These are phyloP conservation scores for Corylus heterophylla DNA, from an alignment of 306 rosid genomes.

Conservation along the genomic window DNA sequence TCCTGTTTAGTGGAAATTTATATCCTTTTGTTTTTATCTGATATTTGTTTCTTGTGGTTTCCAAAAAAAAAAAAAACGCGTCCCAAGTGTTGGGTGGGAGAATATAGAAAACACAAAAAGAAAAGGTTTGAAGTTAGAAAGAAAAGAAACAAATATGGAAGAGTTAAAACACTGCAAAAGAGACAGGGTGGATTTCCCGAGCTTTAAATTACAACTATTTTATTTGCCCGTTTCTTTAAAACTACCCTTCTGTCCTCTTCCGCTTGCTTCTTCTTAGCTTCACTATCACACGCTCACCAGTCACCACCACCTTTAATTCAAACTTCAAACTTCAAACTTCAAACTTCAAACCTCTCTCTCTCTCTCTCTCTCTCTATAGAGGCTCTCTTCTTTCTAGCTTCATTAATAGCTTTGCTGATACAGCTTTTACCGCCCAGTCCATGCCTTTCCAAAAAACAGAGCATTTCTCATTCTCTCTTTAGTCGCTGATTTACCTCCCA, in stretches of 20 bases:
- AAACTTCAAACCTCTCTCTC: constrained; percentile 42
- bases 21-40: no score
- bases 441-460: constrained; percentile 23
- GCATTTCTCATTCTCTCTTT: background rate
- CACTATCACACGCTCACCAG: constrained; percentile 22
- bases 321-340: constrained; percentile 51
- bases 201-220: constrained; percentile 22
- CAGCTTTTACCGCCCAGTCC: constrained; percentile 36
- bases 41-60: background rate
- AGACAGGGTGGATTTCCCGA: constrained; percentile 61
- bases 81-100: background rate
- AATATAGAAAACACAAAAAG: background rate
- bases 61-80: no score
- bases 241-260: constrained; percentile 64
- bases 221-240: constrained; percentile 32
- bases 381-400: constrained; percentile 17
- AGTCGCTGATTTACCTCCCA: background rate
- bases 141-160: constrained; percentile 55
- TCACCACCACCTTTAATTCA: constrained; percentile 63
- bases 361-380: constrained; percentile 13
- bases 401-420: constrained; percentile 10
- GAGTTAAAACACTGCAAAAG: constrained; percentile 23
- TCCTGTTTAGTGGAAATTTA: no score
- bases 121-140: constrained; percentile 57
- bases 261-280: constrained; percentile 28